These are phyloP conservation scores for Beauveria asiatica DNA, from an alignment of 2,329 filamentous ascomycete genomes.

Conservation along the genomic window DNA sequence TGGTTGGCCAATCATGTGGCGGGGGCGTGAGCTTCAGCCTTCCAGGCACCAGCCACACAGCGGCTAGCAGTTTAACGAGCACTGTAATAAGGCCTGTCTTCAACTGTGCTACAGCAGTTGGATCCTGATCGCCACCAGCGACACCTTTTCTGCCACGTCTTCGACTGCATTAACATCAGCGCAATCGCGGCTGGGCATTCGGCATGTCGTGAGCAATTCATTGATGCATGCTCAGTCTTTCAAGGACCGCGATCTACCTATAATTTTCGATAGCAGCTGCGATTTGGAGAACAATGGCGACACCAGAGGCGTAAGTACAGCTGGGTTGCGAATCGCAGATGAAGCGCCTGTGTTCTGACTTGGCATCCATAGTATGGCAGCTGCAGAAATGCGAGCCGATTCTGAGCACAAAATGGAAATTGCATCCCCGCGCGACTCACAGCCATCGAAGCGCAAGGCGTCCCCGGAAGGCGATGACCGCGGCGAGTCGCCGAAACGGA, in stretches of 20 bases:
- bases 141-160: not conserved
- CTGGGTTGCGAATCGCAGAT: not conserved
- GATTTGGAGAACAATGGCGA: not conserved
- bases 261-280: not conserved
- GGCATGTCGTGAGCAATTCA: not conserved
- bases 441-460: constrained; percentile 22
- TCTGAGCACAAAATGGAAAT: not conserved
- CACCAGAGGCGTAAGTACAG: not conserved
- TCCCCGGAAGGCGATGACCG: constrained; percentile 15
- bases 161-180: not conserved
- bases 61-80: not conserved
- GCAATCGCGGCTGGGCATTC: not conserved
- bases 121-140: constrained; percentile 1
- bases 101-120: not conserved
- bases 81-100: not conserved
- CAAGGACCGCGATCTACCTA: not conserved
- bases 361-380: not conserved
- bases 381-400: not conserved
- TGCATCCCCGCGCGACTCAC: not conserved
- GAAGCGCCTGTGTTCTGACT: not conserved
- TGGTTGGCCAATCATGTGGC: constrained; percentile 16
- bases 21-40: not conserved
- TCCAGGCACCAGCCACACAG: not conserved
- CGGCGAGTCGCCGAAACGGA: constrained; percentile 19
- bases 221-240: not conserved